phyloP scores from a whole-genome alignment of 371 early-diverging fungal species.

The Mortierella sp. region DNA sequence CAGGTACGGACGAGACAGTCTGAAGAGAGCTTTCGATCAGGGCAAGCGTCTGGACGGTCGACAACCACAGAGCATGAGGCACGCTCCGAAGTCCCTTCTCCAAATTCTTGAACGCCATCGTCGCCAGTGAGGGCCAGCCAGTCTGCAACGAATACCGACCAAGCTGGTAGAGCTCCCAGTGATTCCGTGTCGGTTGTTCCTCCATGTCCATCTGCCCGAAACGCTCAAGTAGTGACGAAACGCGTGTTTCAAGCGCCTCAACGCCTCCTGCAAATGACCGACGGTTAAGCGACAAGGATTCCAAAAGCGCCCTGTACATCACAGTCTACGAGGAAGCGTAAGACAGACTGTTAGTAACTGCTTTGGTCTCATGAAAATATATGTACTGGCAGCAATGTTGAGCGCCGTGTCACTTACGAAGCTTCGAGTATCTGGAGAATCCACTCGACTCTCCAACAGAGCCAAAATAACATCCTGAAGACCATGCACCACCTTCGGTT shows the following conservation, averaged over 20 bases:
- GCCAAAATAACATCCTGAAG: slow-evolving; percentile 21
- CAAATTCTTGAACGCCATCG: slow-evolving; percentile 26
- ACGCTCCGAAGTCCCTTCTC: slow-evolving; percentile 28
- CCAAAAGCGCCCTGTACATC: slow-evolving; percentile 32
- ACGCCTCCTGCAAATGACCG: background rate
- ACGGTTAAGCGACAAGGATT: slow-evolving; percentile 11
- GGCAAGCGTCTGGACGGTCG: slow-evolving; percentile 34
- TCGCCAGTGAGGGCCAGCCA: slow-evolving; percentile 48
- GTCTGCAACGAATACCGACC: slow-evolving; percentile 38
- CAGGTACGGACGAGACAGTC: background rate
- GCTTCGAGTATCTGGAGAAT: slow-evolving; percentile 18
- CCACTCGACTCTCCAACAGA: slow-evolving; percentile 18
- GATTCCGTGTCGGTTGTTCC: slow-evolving; percentile 27
- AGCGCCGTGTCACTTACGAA: slow-evolving; percentile 26
- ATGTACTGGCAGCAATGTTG: background rate
- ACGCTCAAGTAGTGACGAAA: slow-evolving; percentile 21
- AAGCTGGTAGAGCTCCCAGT: slow-evolving; percentile 50
- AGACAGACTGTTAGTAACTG: background rate
- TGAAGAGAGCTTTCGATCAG: slow-evolving; percentile 41
- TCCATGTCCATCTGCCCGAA: slow-evolving; percentile 29
- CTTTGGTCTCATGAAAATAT: background rate
- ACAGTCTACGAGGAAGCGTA: slow-evolving; percentile 13
- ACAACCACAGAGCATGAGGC: slow-evolving; percentile 38
- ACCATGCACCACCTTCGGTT: slow-evolving; percentile 17
- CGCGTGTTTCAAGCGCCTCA: slow-evolving; percentile 22